Evolutionary conservation across 257 asterid genomes (phyloP), one percentile per base, ranked within the genome.

Genomic region (Nicotiana tomentosiformis): DNA sequence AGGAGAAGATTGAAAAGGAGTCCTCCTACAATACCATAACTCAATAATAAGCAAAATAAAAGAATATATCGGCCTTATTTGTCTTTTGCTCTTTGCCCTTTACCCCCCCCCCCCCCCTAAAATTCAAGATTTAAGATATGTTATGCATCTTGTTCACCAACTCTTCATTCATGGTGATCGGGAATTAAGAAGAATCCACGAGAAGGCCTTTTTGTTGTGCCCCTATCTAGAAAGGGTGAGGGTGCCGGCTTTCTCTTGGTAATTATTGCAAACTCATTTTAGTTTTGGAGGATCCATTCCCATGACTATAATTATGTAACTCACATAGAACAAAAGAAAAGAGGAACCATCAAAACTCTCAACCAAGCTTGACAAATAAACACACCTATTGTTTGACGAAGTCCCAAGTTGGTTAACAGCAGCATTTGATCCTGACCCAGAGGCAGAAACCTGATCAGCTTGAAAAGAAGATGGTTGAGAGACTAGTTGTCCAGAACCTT

Each of bases 1-100:
- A 7, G 94, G 92, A 53, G 93, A 91, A 72, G 91, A 85, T 55
- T 86, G 96, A 61, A 81, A 86, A 84, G 91, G 93, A 80, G 91
- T 87, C 57, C 86, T 82, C 88, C 94, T 88, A 79, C 60, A 80
- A 65, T 35, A 82, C 29, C 56, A 66, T 17, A 81, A 56, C 51
- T 62, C 7, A 66, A 51, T n/a, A 77, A 66, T 58, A 57, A 83
- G 70, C 66, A 86, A 84, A 68, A n/a, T 51, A 56, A n/a, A 26
- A 60, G 55, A 64, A 74, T 55, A 57, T 18, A 60, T 16, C 18
- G 39, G 49, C 51, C 64, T 30, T 56, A 49, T 57, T 51, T 35
- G 61, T 76, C 62, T 10, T 65, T 65, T 65, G 3, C 6, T 10
- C 67, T 61, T 60, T 8, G 66, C 3, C 37, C 26, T 51, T 49